Percentiles rank a stretch among this genome's conserved stretches.
phyloP scores from a whole-genome alignment of 2,329 filamentous ascomycete species.

The Colletotrichum sojae region DNA sequence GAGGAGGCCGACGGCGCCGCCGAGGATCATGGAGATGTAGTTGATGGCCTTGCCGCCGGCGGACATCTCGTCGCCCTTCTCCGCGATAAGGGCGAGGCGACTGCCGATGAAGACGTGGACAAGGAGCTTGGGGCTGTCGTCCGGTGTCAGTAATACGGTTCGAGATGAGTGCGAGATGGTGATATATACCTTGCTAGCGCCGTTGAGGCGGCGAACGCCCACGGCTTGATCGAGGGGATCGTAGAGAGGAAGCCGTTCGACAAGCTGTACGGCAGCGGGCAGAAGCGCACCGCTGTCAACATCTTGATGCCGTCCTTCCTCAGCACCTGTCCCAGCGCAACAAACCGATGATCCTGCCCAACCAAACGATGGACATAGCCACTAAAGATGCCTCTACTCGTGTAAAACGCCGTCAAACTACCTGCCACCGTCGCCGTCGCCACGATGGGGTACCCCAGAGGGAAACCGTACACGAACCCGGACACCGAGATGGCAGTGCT shows the following conservation, averaged over 20 bases:
- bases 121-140: conserved; percentile 81
- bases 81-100: conserved; percentile 85
- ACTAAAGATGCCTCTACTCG: conserved; percentile 84
- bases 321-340: conserved; percentile 88
- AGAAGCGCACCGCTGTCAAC: conserved; percentile 91
- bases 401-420: conserved; percentile 83
- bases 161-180: neutral
- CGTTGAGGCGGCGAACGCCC: conserved; percentile 85
- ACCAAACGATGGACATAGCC: conserved; percentile 85
- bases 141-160: conserved; percentile 21
- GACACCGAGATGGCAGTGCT: conserved; percentile 75
- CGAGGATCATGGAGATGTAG: conserved; percentile 84
- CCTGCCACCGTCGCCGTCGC: conserved; percentile 84
- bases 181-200: conserved; percentile 73
- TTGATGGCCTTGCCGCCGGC: conserved; percentile 83
- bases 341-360: conserved; percentile 86
- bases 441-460: conserved; percentile 84
- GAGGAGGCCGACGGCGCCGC: conserved; percentile 77
- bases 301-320: conserved; percentile 92
- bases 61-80: conserved; percentile 87
- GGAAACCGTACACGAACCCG: conserved; percentile 70
- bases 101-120: conserved; percentile 94
- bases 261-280: conserved; percentile 91
- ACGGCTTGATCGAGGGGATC: conserved; percentile 86
- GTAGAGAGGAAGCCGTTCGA: conserved; percentile 96